phyloP scores from a whole-genome alignment of 208 protist species.

The Acanthamoeba divionensis region DNA sequence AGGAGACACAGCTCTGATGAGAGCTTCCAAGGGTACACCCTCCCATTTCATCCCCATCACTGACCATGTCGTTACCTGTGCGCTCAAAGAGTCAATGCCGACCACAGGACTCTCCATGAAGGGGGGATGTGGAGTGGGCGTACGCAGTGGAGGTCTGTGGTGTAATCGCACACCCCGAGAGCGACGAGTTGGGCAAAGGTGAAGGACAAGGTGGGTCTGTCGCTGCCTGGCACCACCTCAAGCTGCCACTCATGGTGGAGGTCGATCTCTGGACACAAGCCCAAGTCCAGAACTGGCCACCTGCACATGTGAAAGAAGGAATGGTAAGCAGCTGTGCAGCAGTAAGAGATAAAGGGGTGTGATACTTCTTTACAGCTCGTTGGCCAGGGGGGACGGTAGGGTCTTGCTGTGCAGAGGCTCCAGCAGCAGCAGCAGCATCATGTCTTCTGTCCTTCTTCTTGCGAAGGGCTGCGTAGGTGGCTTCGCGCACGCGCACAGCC shows the following conservation, averaged over 20 bases:
- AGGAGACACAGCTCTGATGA: neutral
- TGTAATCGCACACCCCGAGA: neutral
- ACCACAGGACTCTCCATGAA: neutral
- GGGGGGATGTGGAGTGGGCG: neutral
- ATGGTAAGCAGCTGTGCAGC: neutral
- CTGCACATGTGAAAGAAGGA: neutral
- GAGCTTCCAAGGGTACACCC: neutral
- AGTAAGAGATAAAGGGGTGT: neutral
- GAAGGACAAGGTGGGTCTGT: neutral
- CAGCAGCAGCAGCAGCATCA: neutral
- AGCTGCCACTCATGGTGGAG: neutral
- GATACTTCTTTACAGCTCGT: neutral
- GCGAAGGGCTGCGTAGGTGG: neutral
- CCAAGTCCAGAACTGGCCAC: neutral
- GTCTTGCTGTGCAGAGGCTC: no score
- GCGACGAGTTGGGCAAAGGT: neutral
- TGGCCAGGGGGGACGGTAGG: neutral
- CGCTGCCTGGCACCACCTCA: neutral
- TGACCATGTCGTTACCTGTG: neutral
- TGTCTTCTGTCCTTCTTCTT: neutral
- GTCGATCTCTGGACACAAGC: neutral
- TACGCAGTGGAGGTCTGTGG: neutral
- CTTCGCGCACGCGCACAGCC: neutral
- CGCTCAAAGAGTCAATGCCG: neutral
- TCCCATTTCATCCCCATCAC: neutral